These are phyloP conservation scores for Curvularia sp. DNA, from an alignment of 2,329 filamentous ascomycete genomes.

Conservation along the genomic window DNA sequence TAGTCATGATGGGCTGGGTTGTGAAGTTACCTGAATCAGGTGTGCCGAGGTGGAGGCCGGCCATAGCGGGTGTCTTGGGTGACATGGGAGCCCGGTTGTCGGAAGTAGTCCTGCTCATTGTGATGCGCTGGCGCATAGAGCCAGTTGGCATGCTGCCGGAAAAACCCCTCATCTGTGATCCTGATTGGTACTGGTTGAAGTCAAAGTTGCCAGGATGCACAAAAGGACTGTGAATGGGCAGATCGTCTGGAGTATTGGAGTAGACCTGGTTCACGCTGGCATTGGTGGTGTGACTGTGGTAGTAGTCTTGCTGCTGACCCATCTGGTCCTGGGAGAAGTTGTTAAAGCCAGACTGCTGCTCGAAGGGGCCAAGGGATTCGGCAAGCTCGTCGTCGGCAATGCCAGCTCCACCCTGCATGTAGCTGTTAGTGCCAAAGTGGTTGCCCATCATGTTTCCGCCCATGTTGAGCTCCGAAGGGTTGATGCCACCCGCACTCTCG, in stretches of 20 bases:
- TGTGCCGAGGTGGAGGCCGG: slow-evolving; percentile 73
- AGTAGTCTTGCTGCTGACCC: slow-evolving; percentile 64
- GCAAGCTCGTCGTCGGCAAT: slow-evolving; percentile 90
- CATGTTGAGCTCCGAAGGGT: slow-evolving; percentile 86
- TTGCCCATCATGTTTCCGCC: slow-evolving; percentile 64
- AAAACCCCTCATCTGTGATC: slow-evolving; percentile 63
- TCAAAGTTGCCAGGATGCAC: slow-evolving; percentile 73
- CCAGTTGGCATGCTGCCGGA: slow-evolving; percentile 43
- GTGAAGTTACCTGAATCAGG: slow-evolving; percentile 76
- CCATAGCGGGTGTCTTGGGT: slow-evolving; percentile 81
- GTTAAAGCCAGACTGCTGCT: slow-evolving; percentile 50
- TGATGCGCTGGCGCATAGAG: slow-evolving; percentile 48
- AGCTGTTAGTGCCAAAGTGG: slow-evolving; percentile 70
- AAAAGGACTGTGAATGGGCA: slow-evolving; percentile 91
- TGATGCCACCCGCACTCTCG: slow-evolving; percentile 61
- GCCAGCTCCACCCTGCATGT: slow-evolving; percentile 77
- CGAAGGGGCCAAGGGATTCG: slow-evolving; percentile 68
- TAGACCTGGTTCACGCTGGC: slow-evolving; percentile 77
- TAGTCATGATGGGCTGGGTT: slow-evolving; percentile 78
- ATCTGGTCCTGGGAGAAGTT: slow-evolving; percentile 65
- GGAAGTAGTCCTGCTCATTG: slow-evolving; percentile 68
- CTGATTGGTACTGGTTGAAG: slow-evolving; percentile 75
- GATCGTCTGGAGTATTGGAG: slow-evolving; percentile 89
- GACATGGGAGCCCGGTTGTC: slow-evolving; percentile 82
- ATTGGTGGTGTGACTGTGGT: slow-evolving; percentile 52